Evolutionary conservation across 176 grass and related monocot genomes (phyloP), one percentile per base, ranked within the genome.

Genomic region (Phyllostachys edulis): DNA sequence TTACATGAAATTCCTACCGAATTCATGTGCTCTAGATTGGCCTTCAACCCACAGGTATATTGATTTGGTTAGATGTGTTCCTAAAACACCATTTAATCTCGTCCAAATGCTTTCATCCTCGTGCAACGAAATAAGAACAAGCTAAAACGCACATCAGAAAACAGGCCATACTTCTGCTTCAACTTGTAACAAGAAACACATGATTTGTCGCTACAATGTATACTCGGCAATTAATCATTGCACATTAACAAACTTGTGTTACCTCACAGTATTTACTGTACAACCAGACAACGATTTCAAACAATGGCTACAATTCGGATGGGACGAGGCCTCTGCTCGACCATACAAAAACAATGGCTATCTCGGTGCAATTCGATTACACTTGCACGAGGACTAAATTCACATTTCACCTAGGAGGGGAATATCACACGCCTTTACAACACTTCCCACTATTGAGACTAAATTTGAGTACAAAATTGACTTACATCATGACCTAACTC

Each of bases 401-500:
- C 34, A 73, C 45, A 38, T 59, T 46, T 85, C 75, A 71, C 18
- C 37, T 32, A n/a, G 40, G 5, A 24, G 7, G 3, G 45, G 57
- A 62, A 79, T 13, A 29, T 44, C 13, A 16, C 41, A 17, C 16
- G 63, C 57, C 20, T 85, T 88, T 66, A 86, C 89, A 71, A 46
- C 38, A 65, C 5, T 34, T 84, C 7, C 5, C 44, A 74, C 70
- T 63, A 41, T 45, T 23, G 27, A 24, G 5, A 41, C 46, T 71
- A 81, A 75, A 63, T 59, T 42, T 16, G 13, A 63, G 46, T 63
- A 71, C 90, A 95, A 93, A 93, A 93, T 75, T 85, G 84, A 75
- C 65, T 57, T 82, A 75, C 50, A 75, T 7, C 79, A 60, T 44
- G 47, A n/a, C 55, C 85, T 82, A 84, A 66, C 51, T 77, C 73